Conservation (phyloP, 2,329 filamentous ascomycete genomes). For the Aureobasidium subglaciale region DNA sequence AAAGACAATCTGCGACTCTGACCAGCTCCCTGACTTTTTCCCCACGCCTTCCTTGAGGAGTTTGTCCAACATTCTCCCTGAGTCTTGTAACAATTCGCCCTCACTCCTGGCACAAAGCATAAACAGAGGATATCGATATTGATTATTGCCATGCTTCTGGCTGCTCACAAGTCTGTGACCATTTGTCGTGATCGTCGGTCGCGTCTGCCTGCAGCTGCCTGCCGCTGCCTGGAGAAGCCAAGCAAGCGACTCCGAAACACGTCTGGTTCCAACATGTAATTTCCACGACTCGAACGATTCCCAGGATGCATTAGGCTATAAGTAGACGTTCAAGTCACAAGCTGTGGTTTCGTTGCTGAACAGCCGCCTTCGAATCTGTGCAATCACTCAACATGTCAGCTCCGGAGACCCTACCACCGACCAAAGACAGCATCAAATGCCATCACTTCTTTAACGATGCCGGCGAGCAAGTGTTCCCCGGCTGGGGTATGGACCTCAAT, state of each 20-base stretch:
- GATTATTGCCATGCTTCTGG: no score
- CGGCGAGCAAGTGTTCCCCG: background rate
- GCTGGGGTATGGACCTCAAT: background rate
- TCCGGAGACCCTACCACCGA: background rate
- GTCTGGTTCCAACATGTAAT: background rate
- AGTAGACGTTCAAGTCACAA: background rate
- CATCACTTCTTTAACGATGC: background rate
- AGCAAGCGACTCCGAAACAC: background rate
- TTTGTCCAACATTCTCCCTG: no score
- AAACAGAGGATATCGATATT: no score
- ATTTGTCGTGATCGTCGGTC: background rate
- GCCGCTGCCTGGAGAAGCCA: background rate
- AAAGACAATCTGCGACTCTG: no score
- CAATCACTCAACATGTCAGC: background rate
- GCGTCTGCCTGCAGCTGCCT: background rate
- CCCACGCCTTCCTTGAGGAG: no score
- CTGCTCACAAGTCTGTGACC: background rate
- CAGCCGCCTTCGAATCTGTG: background rate
- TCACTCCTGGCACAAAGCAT: no score
- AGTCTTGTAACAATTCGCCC: no score
- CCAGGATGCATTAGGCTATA: background rate
- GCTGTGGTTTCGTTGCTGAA: background rate
- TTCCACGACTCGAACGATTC: background rate
- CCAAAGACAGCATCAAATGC: background rate
- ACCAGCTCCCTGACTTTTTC: no score